Conservation (phyloP, 208 protist genomes). For the Acanthamoeba divionensis region DNA sequence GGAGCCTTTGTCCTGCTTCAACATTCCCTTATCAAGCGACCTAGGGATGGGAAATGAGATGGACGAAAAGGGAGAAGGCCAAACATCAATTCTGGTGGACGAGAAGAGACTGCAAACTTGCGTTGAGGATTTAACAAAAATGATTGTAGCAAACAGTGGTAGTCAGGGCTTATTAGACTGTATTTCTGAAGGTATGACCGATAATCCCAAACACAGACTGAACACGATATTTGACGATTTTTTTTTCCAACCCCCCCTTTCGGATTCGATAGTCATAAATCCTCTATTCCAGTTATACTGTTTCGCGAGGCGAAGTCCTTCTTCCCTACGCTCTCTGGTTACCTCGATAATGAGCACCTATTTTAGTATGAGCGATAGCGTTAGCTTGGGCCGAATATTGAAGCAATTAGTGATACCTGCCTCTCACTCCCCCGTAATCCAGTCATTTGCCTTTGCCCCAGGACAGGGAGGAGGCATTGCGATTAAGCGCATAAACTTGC, state of each 20-base stretch:
- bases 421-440: too few species aligned
- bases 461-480: neutral
- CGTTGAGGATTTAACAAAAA: neutral
- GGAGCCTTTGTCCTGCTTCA: neutral
- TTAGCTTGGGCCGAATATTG: neutral
- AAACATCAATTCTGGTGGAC: neutral
- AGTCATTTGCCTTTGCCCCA: neutral
- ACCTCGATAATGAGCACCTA: neutral
- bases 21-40: neutral
- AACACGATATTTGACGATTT: neutral
- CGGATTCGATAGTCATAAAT: neutral
- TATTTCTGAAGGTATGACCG: neutral
- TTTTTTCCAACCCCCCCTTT: too few species aligned
- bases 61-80: neutral
- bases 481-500: neutral
- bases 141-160: neutral
- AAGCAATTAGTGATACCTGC: neutral
- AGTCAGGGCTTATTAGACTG: neutral
- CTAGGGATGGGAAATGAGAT: neutral
- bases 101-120: neutral
- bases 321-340: neutral
- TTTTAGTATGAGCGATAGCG: neutral
- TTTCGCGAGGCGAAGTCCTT: neutral
- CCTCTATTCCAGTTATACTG: neutral
- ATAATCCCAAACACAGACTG: neutral